Percentiles rank a stretch among this genome's conserved stretches.
These are phyloP conservation scores for Coelastrella sp. DNA, from an alignment of 139 green algal species.

Conservation along the genomic window DNA sequence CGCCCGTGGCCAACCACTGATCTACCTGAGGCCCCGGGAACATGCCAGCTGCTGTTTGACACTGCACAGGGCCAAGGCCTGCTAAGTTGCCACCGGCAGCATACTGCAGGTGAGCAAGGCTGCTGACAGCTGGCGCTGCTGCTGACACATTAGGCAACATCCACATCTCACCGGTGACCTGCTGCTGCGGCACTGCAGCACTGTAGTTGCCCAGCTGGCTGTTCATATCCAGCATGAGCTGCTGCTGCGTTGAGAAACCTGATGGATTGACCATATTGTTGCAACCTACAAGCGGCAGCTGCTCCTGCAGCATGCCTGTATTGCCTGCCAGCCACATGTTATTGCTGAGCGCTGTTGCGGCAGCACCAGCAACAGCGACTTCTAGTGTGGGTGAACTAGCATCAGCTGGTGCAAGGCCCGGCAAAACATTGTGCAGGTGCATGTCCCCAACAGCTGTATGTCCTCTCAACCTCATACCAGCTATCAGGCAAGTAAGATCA, in stretches of 20 bases:
- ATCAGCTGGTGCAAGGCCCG: background rate
- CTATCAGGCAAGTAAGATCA: background rate
- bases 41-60: background rate
- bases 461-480: slow-evolving; percentile 1
- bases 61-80: slow-evolving; percentile 21
- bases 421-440: slow-evolving; percentile 1
- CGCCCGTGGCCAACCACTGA: slow-evolving; percentile 21
- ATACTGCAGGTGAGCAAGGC: background rate
- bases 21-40: background rate
- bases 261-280: background rate
- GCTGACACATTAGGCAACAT: background rate
- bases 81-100: background rate
- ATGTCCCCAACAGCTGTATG: slow-evolving; percentile 11
- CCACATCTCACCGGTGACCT: background rate
- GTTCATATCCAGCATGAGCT: background rate
- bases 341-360: background rate
- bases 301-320: background rate
- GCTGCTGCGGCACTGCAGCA: background rate
- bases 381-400: background rate
- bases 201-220: too few species aligned
- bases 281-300: background rate
- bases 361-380: background rate
- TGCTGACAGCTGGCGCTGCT: background rate
- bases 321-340: background rate
- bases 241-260: background rate